These are phyloP conservation scores for Metschnikowia lachancei DNA, from an alignment of 805 yeast genomes.

Conservation along the genomic window DNA sequence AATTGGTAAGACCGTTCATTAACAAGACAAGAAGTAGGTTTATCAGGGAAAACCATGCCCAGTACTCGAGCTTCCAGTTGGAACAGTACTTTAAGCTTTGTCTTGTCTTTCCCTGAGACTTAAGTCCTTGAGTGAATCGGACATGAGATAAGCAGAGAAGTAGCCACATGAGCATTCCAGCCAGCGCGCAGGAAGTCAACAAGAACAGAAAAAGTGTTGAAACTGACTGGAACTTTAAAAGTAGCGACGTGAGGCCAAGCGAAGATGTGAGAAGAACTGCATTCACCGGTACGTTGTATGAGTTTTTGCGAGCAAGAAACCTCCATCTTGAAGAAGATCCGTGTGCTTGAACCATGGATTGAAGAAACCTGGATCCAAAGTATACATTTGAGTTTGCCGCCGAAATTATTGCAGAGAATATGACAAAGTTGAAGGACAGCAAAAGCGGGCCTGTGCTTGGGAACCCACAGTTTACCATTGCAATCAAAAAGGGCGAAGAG, in stretches of 20 bases:
- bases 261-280: conserved; percentile 22
- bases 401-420: conserved; percentile 23
- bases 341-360: conserved; percentile 18
- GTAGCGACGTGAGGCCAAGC: conserved; percentile 23
- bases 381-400: conserved; percentile 32
- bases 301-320: conserved; percentile 11
- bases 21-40: conserved; percentile 19
- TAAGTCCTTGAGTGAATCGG: conserved; percentile 16
- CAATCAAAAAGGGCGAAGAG: conserved; percentile 27
- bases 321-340: background rate
- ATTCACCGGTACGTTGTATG: conserved; percentile 17
- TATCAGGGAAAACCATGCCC: conserved; percentile 19
- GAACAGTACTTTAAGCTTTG: conserved; percentile 7
- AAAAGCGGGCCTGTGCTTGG: conserved; percentile 13
- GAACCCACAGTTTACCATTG: conserved; percentile 20
- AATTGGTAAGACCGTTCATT: conserved; percentile 19
- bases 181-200: conserved; percentile 25
- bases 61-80: conserved; percentile 9
- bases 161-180: conserved; percentile 31
- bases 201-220: conserved; percentile 19
- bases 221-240: conserved; percentile 20
- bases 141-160: conserved; percentile 21
- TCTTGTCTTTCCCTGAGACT: conserved; percentile 9
- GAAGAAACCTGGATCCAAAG: conserved; percentile 26
- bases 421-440: conserved; percentile 21